A percentile compares a stretch with the other conserved stretches of the same genome.
Conservation (phyloP, 345 rosid genomes). For the Citrus reticulata region DNA sequence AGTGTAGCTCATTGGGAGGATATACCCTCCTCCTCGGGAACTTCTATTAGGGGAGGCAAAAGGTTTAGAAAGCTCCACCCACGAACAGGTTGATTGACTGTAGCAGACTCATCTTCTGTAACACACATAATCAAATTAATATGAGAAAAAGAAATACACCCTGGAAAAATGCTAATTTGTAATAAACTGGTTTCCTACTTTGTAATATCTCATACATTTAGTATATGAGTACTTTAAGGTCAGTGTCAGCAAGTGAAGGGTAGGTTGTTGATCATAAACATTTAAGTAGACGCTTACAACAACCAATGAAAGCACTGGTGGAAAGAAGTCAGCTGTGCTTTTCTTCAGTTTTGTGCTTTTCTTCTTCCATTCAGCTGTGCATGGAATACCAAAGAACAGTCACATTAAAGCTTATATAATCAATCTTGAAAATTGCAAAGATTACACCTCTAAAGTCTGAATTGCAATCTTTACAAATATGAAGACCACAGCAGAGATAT, state of each 20-base stretch:
- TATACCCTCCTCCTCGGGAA: no score
- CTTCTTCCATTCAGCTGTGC: background rate
- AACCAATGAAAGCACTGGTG: background rate
- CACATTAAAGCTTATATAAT: background rate
- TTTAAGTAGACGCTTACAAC: background rate
- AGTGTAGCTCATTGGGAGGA: no score
- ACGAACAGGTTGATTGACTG: no score
- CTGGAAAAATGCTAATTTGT: no score
- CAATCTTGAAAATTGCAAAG: background rate
- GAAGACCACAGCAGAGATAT: background rate
- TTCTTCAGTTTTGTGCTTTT: conserved; percentile 55
- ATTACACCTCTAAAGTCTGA: background rate
- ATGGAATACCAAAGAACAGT: background rate
- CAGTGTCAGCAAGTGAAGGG: background rate
- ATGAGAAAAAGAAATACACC: no score
- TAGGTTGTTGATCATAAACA: background rate
- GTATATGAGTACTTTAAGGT: background rate
- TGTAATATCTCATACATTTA: no score
- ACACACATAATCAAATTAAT: no score
- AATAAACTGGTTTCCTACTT: no score
- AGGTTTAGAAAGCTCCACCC: no score
- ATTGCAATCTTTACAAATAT: background rate
- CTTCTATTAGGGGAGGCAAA: no score
- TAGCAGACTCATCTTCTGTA: no score
- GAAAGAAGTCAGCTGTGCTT: background rate